Evolutionary conservation across 805 yeast genomes (phyloP).

Genomic region (Saturnispora zaruensis): DNA sequence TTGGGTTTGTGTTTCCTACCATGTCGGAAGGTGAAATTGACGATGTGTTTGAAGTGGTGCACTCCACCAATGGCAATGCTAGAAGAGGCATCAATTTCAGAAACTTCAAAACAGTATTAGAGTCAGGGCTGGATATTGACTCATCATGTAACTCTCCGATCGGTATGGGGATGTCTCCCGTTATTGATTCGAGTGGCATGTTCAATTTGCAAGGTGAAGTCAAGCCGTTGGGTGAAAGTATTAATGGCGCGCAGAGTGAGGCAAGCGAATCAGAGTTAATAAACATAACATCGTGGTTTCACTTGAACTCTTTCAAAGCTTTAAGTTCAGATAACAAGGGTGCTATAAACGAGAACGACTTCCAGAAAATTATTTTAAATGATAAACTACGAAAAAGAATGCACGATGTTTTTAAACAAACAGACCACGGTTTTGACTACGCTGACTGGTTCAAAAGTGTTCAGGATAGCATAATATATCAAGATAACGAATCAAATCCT

Average conservation of each 20-base stretch:
- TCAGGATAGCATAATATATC: constrained; percentile 8
- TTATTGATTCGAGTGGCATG: constrained; percentile 4
- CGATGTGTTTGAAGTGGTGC: constrained; percentile 31
- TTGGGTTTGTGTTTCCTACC: constrained; percentile 34
- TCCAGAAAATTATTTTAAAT: constrained; percentile 27
- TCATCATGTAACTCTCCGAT: neutral
- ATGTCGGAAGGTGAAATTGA: constrained; percentile 29
- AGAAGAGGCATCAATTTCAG: constrained; percentile 22
- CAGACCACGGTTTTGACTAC: constrained; percentile 13
- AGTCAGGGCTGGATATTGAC: constrained; percentile 14
- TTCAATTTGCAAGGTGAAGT: constrained; percentile 1
- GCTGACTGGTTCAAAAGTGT: constrained; percentile 12
- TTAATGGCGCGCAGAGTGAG: constrained; percentile 20
- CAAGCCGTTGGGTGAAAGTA: constrained; percentile 3
- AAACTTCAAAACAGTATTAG: constrained; percentile 16
- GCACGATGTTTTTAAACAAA: neutral
- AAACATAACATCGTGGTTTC: constrained; percentile 33
- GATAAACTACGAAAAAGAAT: neutral
- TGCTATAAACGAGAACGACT: constrained; percentile 31
- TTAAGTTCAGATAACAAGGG: constrained; percentile 31
- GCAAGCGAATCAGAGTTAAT: constrained; percentile 24
- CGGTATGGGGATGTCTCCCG: constrained; percentile 6
- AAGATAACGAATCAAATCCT: constrained; percentile 2
- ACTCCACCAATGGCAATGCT: constrained; percentile 13
- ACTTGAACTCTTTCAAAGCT: constrained; percentile 31